phyloP scores from a whole-genome alignment of 352 stramenopile species.

The Phytophthora sansomeana region DNA sequence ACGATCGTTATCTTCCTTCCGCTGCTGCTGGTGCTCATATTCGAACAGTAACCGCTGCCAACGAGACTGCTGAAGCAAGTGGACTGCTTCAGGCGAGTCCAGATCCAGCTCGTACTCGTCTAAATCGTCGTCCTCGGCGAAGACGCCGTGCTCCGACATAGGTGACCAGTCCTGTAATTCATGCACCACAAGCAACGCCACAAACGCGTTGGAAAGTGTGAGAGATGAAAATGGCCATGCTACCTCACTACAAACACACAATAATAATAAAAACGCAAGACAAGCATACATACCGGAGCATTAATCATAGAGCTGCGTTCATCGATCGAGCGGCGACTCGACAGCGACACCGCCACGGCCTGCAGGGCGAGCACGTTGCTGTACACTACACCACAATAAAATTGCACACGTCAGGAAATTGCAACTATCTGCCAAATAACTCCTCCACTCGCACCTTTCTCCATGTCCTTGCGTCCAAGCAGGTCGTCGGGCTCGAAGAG shows the following conservation, averaged over 20 bases:
- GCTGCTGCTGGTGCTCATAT: constrained; percentile 72
- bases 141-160: constrained; percentile 52
- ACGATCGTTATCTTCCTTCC: constrained; percentile 50
- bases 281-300: constrained; percentile 25
- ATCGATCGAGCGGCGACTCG: constrained; percentile 81
- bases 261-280: constrained; percentile 8
- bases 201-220: constrained; percentile 8
- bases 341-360: constrained; percentile 72
- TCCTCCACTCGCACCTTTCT: constrained; percentile 57
- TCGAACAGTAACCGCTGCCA: constrained; percentile 72
- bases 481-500: constrained; percentile 82
- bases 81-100: constrained; percentile 52
- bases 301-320: constrained; percentile 72
- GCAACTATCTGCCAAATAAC: not conserved
- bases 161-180: constrained; percentile 51
- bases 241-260: constrained; percentile 13
- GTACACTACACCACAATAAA: constrained; percentile 60
- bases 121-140: constrained; percentile 47
- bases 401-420: constrained; percentile 10
- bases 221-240: constrained; percentile 5
- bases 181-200: constrained; percentile 1
- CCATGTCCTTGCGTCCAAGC: constrained; percentile 60
- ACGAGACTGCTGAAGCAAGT: constrained; percentile 62
- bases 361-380: constrained; percentile 84
- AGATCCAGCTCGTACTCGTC: constrained; percentile 44